Percentiles rank a stretch among this genome's conserved stretches.
phyloP scores from a whole-genome alignment of 306 rosid genomes.

The Cicer chorassanicum region DNA sequence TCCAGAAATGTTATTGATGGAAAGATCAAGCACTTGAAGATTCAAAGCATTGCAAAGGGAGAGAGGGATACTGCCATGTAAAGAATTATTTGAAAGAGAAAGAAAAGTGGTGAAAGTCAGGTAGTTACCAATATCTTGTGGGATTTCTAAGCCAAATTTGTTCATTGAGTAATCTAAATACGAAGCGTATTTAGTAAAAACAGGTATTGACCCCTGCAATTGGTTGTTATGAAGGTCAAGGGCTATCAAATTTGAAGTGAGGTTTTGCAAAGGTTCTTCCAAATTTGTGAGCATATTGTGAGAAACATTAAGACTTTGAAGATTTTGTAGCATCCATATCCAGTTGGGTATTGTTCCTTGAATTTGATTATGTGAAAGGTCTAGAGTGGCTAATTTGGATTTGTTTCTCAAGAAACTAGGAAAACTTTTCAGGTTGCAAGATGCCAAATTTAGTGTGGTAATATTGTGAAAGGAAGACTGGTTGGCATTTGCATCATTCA shows the following conservation, averaged over 20 bases:
- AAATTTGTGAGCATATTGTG: conserved; percentile 46
- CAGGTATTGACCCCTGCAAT: conserved; percentile 45
- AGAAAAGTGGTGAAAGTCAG: conserved; percentile 5
- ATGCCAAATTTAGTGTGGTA: conserved; percentile 51
- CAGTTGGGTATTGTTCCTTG: conserved; percentile 57
- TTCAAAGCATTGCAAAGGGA: conserved; percentile 49
- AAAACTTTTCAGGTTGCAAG: conserved; percentile 47
- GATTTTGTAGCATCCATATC: conserved; percentile 58
- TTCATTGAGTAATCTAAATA: conserved; percentile 60
- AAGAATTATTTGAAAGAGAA: conserved; percentile 46
- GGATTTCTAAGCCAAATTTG: conserved; percentile 44
- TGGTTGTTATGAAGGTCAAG: conserved; percentile 61
- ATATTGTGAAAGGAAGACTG: conserved; percentile 35
- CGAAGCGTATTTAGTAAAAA: background rate
- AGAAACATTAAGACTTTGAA: conserved; percentile 57
- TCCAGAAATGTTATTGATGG: conserved; percentile 47
- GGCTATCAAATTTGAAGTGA: background rate
- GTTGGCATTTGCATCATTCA: background rate
- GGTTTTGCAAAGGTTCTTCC: conserved; percentile 41
- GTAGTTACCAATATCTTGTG: conserved; percentile 27
- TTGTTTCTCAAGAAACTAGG: conserved; percentile 58
- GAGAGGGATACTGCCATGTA: conserved; percentile 36
- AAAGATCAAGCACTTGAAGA: conserved; percentile 61
- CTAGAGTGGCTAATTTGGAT: conserved; percentile 33
- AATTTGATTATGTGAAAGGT: conserved; percentile 62